Conservation (phyloP, 2,329 filamentous ascomycete species). For the Pseudogymnoascus sp. region DNA sequence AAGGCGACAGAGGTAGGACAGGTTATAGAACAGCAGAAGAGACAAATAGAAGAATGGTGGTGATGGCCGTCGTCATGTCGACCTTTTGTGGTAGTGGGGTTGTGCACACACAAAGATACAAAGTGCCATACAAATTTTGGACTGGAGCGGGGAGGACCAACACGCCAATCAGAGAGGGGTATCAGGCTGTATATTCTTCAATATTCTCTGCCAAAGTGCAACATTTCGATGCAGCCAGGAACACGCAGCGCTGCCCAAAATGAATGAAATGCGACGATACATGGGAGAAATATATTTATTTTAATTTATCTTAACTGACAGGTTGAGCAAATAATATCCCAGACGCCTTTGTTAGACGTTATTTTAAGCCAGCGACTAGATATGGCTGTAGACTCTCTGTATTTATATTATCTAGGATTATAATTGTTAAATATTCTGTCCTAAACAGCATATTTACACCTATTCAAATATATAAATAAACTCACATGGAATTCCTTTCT, state of each 20-base stretch:
- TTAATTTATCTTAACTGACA: background rate
- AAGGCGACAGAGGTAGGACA: background rate
- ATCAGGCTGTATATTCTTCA: background rate
- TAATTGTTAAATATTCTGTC: background rate
- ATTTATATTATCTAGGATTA: background rate
- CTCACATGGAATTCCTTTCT: background rate
- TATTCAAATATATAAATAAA: background rate
- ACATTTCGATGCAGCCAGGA: background rate
- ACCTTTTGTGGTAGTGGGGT: conserved; percentile 4
- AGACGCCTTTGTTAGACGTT: background rate
- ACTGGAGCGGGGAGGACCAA: background rate
- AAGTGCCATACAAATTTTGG: background rate
- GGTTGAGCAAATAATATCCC: background rate
- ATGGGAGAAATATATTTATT: background rate
- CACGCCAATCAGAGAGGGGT: background rate
- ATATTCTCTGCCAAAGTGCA: background rate
- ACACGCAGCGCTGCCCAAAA: background rate
- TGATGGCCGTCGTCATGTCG: background rate
- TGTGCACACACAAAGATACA: conserved; percentile 2
- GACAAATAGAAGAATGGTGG: background rate
- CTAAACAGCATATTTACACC: background rate
- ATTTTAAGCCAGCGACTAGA: background rate
- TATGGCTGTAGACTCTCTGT: background rate
- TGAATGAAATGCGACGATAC: background rate
- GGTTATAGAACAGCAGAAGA: background rate